These are phyloP conservation scores for Monosporozyma aerobia DNA, from an alignment of 805 yeast genomes.

Conservation along the genomic window DNA sequence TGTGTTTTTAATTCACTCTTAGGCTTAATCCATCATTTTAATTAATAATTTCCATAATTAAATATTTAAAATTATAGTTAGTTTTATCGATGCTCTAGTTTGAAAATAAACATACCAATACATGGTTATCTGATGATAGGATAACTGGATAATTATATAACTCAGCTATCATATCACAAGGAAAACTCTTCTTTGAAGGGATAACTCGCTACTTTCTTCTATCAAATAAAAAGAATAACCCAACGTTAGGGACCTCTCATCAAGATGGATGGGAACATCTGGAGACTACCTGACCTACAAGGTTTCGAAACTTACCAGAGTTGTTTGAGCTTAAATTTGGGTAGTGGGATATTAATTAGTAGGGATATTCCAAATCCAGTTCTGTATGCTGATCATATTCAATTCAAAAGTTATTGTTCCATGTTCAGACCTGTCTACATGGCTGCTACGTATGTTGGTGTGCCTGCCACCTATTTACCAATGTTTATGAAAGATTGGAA, in stretches of 20 bases:
- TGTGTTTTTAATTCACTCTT: neutral
- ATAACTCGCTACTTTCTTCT: neutral
- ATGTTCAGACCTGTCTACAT: conserved; percentile 29
- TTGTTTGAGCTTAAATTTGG: conserved; percentile 26
- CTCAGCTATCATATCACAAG: neutral
- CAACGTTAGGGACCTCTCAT: neutral
- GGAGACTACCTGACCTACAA: conserved; percentile 2
- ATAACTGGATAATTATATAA: neutral
- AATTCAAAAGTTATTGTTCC: conserved; percentile 30
- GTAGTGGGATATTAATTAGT: conserved; percentile 29
- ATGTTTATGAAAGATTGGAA: conserved; percentile 42
- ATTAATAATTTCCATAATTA: neutral
- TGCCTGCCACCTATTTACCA: conserved; percentile 33
- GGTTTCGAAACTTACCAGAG: conserved; percentile 8
- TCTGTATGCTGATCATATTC: conserved; percentile 11
- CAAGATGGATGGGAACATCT: conserved; percentile 6
- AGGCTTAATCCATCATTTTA: neutral
- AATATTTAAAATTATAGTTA: neutral
- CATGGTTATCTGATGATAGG: neutral
- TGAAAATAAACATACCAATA: neutral
- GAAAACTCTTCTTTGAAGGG: neutral
- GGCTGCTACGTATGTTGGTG: conserved; percentile 25
- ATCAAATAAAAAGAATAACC: neutral
- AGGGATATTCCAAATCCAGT: conserved; percentile 8
- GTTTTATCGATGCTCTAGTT: neutral